Base-by-base conservation (phyloP, 2,329 filamentous ascomycete species). In the Aspergillus vadensis region DNA sequence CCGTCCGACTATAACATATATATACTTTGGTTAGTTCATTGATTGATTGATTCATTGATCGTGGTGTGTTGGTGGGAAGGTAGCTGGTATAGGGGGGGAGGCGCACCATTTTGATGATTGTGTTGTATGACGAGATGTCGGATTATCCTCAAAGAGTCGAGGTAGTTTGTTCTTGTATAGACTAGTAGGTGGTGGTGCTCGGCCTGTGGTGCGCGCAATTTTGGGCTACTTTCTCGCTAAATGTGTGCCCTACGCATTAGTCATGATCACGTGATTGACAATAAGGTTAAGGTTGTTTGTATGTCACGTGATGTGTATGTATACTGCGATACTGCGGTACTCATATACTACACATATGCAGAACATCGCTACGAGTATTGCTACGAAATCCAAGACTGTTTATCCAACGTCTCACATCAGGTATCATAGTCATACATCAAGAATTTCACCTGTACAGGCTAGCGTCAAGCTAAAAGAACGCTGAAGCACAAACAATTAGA, bases 1-100 rank as follows among this genome's bases (percentile, higher is more conserved):
- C 94, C 94, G 92, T 98, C 94, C 92, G 94, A 98, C 95, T 97
- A 72, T 66, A 53, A 27, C 25, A 27, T 55, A 12, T 17, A 12
- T 15, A 30, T 38, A 8, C 48, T 41, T 19, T 27, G 58, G 66
- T 72, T 68, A 70, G 69, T 55, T 55, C 2, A 25, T 25, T 55
- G 7, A 25, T 25, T 23, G 21, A 23, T 23, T 27, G 7, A 27
- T 27, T 27, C 25, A 27, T 27, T 27, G 25, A 8, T 27, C 25
- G 6, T 39, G 43, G 48, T 47, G 17, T 39, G 32, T 30, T 5
- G n/a, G 15, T 44, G 12, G 8, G 25, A 14, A 21, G 30, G 14
- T 25, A 25, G 23, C 23, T 25, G 23, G 23, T 25, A 25, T 38
- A 47, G n/a, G 30, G 30, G 36, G 17, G 6, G 30, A 3, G 27